Conservation (phyloP, 805 yeast genomes). For the Kodamaea kaohsiungensis region DNA sequence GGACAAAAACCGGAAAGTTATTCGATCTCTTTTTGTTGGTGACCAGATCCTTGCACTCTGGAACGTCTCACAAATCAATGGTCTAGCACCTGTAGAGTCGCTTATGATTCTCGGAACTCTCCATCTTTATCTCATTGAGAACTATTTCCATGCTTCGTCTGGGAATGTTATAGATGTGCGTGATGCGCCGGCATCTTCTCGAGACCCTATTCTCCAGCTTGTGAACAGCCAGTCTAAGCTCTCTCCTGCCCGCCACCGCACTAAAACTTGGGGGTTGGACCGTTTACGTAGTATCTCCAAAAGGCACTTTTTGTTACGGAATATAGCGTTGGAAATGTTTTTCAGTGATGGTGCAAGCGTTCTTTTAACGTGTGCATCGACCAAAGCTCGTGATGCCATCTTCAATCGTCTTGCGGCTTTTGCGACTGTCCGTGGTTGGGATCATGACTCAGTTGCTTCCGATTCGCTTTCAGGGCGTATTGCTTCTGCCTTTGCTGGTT, state of each 20-base stretch:
- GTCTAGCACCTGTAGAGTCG: constrained; percentile 76
- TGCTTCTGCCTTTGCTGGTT: constrained; percentile 21
- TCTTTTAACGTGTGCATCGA: constrained; percentile 62
- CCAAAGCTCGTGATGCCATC: constrained; percentile 56
- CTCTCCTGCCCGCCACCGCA: constrained; percentile 36
- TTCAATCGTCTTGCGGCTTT: constrained; percentile 49
- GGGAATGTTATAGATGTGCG: constrained; percentile 59
- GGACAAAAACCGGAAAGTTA: constrained; percentile 73
- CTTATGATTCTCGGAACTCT: constrained; percentile 66
- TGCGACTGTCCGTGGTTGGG: constrained; percentile 34
- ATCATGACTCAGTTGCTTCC: constrained; percentile 20
- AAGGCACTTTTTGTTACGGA: constrained; percentile 73
- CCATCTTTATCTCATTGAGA: constrained; percentile 67
- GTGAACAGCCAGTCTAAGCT: constrained; percentile 51
- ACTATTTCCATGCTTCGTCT: constrained; percentile 58
- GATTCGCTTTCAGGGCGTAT: constrained; percentile 50
- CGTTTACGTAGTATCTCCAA: constrained; percentile 67
- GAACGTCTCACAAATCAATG: constrained; percentile 75
- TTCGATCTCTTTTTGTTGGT: constrained; percentile 65
- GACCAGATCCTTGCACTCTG: constrained; percentile 72
- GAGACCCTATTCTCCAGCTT: constrained; percentile 71
- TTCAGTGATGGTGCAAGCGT: constrained; percentile 73
- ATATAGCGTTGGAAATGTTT: constrained; percentile 78
- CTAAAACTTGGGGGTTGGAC: constrained; percentile 60
- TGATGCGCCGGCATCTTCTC: constrained; percentile 59